Conservation (phyloP, 495 filamentous ascomycete species). For the Cercophora sp. region DNA sequence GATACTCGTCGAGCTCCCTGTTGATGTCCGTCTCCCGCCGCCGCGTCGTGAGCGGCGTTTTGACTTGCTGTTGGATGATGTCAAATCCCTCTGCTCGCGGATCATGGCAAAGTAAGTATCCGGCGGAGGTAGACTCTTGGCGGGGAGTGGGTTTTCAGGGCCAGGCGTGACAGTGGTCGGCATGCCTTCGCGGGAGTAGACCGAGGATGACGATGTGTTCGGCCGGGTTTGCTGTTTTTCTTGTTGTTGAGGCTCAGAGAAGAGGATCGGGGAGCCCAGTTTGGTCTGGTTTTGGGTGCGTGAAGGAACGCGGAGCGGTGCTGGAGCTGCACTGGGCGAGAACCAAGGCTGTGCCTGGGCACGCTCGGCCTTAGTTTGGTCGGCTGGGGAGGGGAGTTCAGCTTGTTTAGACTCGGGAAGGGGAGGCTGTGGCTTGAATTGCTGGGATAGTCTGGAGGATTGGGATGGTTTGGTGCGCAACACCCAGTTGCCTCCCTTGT, state of each 20-base stretch:
- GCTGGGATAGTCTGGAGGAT: conserved; percentile 12
- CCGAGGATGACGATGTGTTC: conserved; percentile 9
- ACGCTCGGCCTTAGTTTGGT: conserved; percentile 38
- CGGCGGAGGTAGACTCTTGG: background rate
- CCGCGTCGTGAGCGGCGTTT: conserved; percentile 14
- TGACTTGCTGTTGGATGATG: conserved; percentile 3
- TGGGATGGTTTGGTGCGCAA: conserved; percentile 23
- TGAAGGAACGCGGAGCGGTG: conserved; percentile 22
- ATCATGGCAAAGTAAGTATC: conserved; percentile 15
- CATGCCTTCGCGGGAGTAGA: conserved; percentile 13
- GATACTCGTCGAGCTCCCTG: conserved; percentile 28
- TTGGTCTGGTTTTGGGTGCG: conserved; percentile 8
- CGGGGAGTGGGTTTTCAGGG: conserved; percentile 9
- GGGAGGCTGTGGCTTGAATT: conserved; percentile 4
- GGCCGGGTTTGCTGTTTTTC: background rate
- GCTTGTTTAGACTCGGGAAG: conserved; percentile 16
- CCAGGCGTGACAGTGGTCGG: conserved; percentile 10
- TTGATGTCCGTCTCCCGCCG: conserved; percentile 16
- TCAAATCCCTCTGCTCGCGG: conserved; percentile 18
- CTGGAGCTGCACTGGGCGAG: conserved; percentile 23
- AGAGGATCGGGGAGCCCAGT: conserved; percentile 27
- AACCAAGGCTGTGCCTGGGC: conserved; percentile 26
- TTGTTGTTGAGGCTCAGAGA: conserved; percentile 17
- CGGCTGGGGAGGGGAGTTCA: conserved; percentile 37
- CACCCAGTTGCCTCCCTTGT: conserved; percentile 46